Evolutionary conservation across 148 eudicot genomes (phyloP), one percentile per base, ranked within the genome.

Genomic region (Amaranthus cruentus): DNA sequence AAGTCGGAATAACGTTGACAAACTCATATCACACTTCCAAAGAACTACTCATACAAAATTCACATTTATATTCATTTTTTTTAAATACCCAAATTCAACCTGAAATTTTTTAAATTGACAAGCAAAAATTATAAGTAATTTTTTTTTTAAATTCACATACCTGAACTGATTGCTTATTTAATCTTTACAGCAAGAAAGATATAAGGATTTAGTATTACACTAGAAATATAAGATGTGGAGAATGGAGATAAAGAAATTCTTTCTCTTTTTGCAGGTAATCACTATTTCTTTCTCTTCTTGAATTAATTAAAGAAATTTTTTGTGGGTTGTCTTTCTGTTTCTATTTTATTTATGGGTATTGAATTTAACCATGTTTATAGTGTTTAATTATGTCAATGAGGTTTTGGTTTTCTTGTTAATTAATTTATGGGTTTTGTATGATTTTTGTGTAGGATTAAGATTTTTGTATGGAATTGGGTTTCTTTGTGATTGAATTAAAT

Each of bases 361-460:
- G 7, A 1, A 21, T 58, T 58, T n/a, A 28, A 58, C 15, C 2
- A 21, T 60, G 64, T 6, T 14, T 60, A 28, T 60, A 60, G 46
- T 60, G 64, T 18, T 60, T 11, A 60, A 60, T 28, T 46, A 60
- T 60, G 64, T 60, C 38, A 60, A 21, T 60, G 64, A 46, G 64
- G 44, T 60, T n/a, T 8, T 60, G 5, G 7, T 60, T 6, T 21
- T 60, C 18, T 21, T 60, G 2, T 28, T 2, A 28, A 18, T 15
- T 58, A 21, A 6, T 60, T 6, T 60, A 5, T 60, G 66, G 48
- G 48, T 42, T 11, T 62, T 2, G 42, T 38, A 9, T 62, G 48
- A 57, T 42, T 62, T 28, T 62, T 62, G 66, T 62, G 42, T 6
- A 43, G 43, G 5, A 11, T 62, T 62, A 42, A 60, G 11, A 14